Percentiles rank a stretch among this genome's conserved stretches.
phyloP scores from a whole-genome alignment of 2,329 filamentous ascomycete species.

The Hypoxylon sp. region DNA sequence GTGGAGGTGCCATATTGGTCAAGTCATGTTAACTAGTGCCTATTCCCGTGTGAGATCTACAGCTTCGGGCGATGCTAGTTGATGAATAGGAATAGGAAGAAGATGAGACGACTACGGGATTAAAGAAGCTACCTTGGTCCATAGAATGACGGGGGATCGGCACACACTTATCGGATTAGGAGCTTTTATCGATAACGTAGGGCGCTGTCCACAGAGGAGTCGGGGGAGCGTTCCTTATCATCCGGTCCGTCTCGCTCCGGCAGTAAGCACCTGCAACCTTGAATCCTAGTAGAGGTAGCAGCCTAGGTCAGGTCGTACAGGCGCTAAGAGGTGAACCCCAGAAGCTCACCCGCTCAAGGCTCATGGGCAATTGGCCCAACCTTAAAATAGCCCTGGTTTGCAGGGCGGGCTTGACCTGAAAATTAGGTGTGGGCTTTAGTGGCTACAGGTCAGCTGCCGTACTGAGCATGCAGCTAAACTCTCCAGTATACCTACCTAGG shows the following conservation, averaged over 20 bases:
- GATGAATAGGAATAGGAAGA: slow-evolving; percentile 36
- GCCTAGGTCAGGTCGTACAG: neutral
- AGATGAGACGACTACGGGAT: slow-evolving; percentile 17
- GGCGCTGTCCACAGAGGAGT: neutral
- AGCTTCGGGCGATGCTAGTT: slow-evolving; percentile 23
- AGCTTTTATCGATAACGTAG: slow-evolving; percentile 54
- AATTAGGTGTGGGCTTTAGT: neutral
- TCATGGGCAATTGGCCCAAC: slow-evolving; percentile 13
- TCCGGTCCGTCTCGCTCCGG: slow-evolving; percentile 36
- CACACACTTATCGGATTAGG: slow-evolving; percentile 34
- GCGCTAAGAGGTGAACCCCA: neutral
- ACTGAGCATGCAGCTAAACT: slow-evolving; percentile 21
- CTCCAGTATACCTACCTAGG: neutral
- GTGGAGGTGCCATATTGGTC: slow-evolving; percentile 49
- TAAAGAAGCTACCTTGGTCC: slow-evolving; percentile 11
- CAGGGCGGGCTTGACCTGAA: slow-evolving; percentile 2
- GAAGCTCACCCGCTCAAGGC: neutral
- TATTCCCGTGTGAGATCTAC: slow-evolving; percentile 35
- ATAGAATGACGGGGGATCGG: slow-evolving; percentile 26
- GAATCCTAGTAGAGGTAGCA: too few species aligned
- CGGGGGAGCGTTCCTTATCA: slow-evolving; percentile 20
- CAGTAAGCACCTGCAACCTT: neutral
- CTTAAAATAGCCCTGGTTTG: slow-evolving; percentile 28
- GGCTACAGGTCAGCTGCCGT: slow-evolving; percentile 35
- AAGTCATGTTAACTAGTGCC: slow-evolving; percentile 42